Evolutionary conservation across 441 rosid genomes (phyloP), one percentile per base, ranked within the genome.

Genomic region (Geranium incanum): DNA sequence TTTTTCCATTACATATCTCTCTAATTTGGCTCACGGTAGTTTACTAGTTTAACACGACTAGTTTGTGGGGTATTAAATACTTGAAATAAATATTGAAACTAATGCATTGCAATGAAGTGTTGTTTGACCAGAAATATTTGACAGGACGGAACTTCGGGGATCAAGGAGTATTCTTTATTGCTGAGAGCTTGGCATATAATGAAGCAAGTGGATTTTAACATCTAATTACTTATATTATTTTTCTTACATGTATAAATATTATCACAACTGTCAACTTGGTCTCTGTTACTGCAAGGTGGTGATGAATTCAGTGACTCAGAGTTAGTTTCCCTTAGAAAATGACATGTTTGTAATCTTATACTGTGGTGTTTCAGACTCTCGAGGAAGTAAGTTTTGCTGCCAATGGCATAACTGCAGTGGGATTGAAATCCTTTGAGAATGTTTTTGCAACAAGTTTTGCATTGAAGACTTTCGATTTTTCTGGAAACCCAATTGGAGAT

Each of bases 331-430:
- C 41, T 72, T 55, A n/a, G 70, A 21, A 60, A 52, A 74, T 38
- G 6, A 65, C 50, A 70, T 76, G 59, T 66, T 45, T 21, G 36
- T 18, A 13, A 52, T 67, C 41, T 18, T 76, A 19, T 3, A 15
- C 60, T 52, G 52, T 63, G 69, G 41, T 67, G 66, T 80, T 77
- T 69, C 78, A 89, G 98, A 83, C 78, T 70, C 78, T 84, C 69
- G 96, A 87, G 82, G 95, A 93, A 84, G 98, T 91, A 41, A 89
- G 88, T 81, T 93, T 93, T 88, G 93, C 97, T 79, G 92, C 96
- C 74, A 88, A 89, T 82, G 95, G 96, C 71, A 91, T 93, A 78
- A 89, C 98, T 66, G 88, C 95, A 4, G 84, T 86, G 70, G 98
- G 97, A 77, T 71, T 90, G 37, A 86, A 86, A 82, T 96, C 98